Percentiles rank a stretch among this genome's conserved stretches.
Conservation (phyloP, 345 rosid genomes). For the Camelina hispida region DNA sequence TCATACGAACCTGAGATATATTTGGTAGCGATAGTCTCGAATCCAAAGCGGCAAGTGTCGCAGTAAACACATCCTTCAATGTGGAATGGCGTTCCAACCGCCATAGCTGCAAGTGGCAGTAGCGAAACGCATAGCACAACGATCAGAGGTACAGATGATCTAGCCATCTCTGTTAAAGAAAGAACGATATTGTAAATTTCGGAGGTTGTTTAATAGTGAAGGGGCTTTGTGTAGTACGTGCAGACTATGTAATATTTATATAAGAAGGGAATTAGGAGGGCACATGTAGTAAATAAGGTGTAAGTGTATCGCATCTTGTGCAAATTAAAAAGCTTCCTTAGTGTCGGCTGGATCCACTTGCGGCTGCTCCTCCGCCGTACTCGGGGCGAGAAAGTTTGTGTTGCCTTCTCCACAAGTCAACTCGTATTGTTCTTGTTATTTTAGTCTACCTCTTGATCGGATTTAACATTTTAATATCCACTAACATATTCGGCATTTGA, state of each 20-base stretch:
- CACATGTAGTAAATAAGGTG: conserved; percentile 27
- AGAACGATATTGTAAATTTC: neutral
- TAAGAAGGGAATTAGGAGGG: conserved; percentile 13
- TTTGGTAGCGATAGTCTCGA: conserved; percentile 58
- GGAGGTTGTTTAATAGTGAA: conserved; percentile 1
- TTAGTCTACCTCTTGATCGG: conserved; percentile 5
- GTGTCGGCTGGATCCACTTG: conserved; percentile 46
- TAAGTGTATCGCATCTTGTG: conserved; percentile 33
- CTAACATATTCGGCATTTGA: conserved; percentile 8
- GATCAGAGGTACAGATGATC: conserved; percentile 10
- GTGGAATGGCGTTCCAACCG: conserved; percentile 49
- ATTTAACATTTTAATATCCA: neutral
- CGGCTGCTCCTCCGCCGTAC: conserved; percentile 48
- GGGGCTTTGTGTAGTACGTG: conserved; percentile 5
- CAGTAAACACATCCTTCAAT: conserved; percentile 67
- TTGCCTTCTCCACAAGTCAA: conserved; percentile 43
- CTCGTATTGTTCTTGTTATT: conserved; percentile 24
- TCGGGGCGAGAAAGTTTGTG: conserved; percentile 35
- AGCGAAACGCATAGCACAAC: conserved; percentile 27
- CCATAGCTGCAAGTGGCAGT: conserved; percentile 37
- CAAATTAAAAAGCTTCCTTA: conserved; percentile 30
- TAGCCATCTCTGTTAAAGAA: conserved; percentile 23
- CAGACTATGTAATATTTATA: conserved; percentile 17
- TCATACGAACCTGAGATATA: conserved; percentile 52
- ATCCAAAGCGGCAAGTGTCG: conserved; percentile 71